Conservation (phyloP, 2,329 filamentous ascomycete genomes). For the Dothideomycetes sp. region DNA sequence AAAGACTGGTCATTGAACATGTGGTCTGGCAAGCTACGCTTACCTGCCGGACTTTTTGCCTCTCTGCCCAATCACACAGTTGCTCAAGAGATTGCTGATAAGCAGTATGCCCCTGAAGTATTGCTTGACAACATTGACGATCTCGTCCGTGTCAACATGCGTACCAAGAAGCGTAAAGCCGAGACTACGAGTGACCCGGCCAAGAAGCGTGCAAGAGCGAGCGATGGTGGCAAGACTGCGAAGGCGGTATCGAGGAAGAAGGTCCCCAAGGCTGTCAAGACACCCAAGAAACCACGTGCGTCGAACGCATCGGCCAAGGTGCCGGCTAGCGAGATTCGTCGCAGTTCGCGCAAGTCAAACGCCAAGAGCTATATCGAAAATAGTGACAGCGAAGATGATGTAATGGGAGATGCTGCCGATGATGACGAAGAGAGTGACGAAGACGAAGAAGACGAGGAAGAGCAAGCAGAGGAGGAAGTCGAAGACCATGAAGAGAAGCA, state of each 20-base stretch:
- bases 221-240: conserved; percentile 19
- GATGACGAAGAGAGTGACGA: conserved; percentile 10
- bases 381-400: conserved; percentile 35
- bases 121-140: conserved; percentile 63
- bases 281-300: conserved; percentile 30
- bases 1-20: conserved; percentile 80
- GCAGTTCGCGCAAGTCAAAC: conserved; percentile 33
- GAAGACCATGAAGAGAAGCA: conserved; percentile 11
- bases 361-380: conserved; percentile 38
- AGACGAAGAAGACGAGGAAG: conserved; percentile 13
- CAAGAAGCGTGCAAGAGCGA: conserved; percentile 22
- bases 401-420: too few relatives aligned
- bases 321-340: conserved; percentile 33
- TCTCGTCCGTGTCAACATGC: conserved; percentile 60
- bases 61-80: conserved; percentile 65
- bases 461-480: conserved; percentile 7
- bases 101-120: conserved; percentile 70
- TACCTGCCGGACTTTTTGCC: conserved; percentile 71
- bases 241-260: conserved; percentile 25
- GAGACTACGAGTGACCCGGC: conserved; percentile 20
- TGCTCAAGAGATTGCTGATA: conserved; percentile 78
- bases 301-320: conserved; percentile 21
- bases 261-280: conserved; percentile 28
- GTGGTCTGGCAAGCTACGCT: conserved; percentile 68
- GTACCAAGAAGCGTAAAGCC: conserved; percentile 43